Percentiles rank a stretch among this genome's conserved stretches.
These are phyloP conservation scores for Penstemon eatonii DNA, from an alignment of 257 asterid genomes.

Conservation along the genomic window DNA sequence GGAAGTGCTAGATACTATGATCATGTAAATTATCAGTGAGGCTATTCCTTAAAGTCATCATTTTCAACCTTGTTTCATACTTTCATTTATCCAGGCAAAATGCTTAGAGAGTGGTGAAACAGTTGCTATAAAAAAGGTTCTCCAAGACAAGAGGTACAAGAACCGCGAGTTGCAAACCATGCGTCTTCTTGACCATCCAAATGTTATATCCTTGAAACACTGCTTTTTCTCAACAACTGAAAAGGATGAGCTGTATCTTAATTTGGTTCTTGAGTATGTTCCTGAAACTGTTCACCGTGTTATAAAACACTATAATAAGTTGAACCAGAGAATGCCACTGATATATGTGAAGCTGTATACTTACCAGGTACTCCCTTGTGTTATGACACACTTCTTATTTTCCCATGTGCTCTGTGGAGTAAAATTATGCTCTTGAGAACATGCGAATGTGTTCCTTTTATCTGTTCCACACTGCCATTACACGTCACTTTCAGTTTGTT, in stretches of 20 bases:
- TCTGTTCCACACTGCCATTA: too few relatives aligned
- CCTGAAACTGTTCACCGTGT: slow-evolving; percentile 37
- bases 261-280: slow-evolving; percentile 34
- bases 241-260: slow-evolving; percentile 31
- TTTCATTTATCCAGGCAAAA: slow-evolving; percentile 23
- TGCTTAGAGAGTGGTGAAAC: slow-evolving; percentile 31
- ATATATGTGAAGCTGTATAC: slow-evolving; percentile 32
- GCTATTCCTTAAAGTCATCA: not conserved
- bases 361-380: slow-evolving; percentile 21
- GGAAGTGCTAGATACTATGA: not conserved
- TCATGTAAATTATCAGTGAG: not conserved
- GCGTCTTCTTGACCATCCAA: slow-evolving; percentile 38
- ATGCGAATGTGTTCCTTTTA: too few relatives aligned
- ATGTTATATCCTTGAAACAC: slow-evolving; percentile 31
- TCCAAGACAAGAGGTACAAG: slow-evolving; percentile 37
- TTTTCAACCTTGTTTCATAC: not conserved
- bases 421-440: too few relatives aligned
- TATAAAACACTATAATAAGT: slow-evolving; percentile 29
- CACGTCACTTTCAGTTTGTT: too few relatives aligned
- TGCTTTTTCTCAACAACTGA: slow-evolving; percentile 34
- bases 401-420: too few relatives aligned
- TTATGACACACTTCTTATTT: too few relatives aligned
- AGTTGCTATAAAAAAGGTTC: slow-evolving; percentile 33
- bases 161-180: slow-evolving; percentile 38
- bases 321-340: slow-evolving; percentile 32